phyloP scores from a whole-genome alignment of 2,329 filamentous ascomycete genomes.

The Colletotrichum eleusines region DNA sequence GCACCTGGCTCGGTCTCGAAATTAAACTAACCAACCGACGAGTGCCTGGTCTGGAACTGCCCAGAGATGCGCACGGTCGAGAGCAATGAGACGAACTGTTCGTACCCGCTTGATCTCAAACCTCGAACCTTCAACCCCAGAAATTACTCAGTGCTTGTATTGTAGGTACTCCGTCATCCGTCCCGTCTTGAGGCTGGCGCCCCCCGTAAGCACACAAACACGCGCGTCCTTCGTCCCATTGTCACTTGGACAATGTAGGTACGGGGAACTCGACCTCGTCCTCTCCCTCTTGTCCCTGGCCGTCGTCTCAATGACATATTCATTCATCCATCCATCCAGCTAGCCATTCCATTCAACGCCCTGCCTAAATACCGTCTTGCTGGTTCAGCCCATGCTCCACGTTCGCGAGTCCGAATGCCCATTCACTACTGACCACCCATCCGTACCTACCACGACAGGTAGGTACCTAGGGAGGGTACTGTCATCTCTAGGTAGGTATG shows the following conservation, averaged over 20 bases:
- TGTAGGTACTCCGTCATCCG: not conserved
- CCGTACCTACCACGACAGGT: not conserved
- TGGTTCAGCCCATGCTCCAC: constrained; percentile 31
- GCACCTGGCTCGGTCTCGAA: not conserved
- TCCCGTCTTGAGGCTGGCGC: not conserved
- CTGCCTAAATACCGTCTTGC: constrained; percentile 10
- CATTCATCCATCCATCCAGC: too few relatives aligned
- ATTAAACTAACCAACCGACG: not conserved
- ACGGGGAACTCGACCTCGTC: not conserved
- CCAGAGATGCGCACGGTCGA: not conserved
- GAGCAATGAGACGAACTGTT: constrained; percentile 31
- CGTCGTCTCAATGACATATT: constrained; percentile 12
- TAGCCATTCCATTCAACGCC: constrained; percentile 1
- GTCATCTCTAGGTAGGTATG: not conserved
- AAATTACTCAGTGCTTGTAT: constrained; percentile 3
- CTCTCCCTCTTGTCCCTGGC: constrained; percentile 18
- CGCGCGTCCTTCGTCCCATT: constrained; percentile 33
- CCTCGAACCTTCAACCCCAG: not conserved
- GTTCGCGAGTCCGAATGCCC: too few relatives aligned
- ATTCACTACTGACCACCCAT: not conserved
- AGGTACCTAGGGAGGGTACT: not conserved
- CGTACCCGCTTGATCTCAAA: not conserved
- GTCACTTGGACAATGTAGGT: constrained; percentile 17
- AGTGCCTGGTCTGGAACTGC: not conserved
- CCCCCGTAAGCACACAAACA: not conserved